Base-by-base conservation (phyloP, 75 land plant species). In the Pinus albicaulis region DNA sequence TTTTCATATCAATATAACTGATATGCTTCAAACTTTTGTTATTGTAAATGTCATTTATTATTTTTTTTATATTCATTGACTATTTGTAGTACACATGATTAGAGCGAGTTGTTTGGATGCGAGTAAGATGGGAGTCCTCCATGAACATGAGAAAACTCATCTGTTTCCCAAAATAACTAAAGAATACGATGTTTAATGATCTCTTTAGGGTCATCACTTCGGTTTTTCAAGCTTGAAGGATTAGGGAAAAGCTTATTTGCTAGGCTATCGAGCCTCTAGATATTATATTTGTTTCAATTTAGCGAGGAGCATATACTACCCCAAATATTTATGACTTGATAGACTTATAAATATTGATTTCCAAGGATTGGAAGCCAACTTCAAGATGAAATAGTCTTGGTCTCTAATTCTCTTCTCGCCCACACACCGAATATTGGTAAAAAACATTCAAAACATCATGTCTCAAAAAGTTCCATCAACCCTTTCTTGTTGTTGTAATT, bases 141-240 rank as follows among this genome's bases (percentile, higher is more conserved):
- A 92, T 55, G 86, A 79, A 78, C 5, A 92, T 80, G 2, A 92
- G 86, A 5, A 92, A 90, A 16, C 94, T 92, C 23, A 79, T 92
- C 76, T 80, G 78, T 66, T 92, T 90, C 78, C 92, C 87, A 78
- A 92, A 92, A 76, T 89, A 92, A 13, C 92, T 92, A 36, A 76
- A 84, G 19, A 89, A 56, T 6, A 80, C 89, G 48, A n/a, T 92
- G 94, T 55, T 89, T 28, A 31, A 92, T 87, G 55, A 89, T 82
- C 71, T 92, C 92, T 4, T 91, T 86, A 2, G 83, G 80, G 5
- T 88, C 89, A 5, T 89, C 94, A 57, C 74, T 87, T 36, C 91
- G 62, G 23, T 84, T 81, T 25, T 76, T 70, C 76, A 89, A 77
- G 0, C 77, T 80, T 13, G 69, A 57, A 12, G 88, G 78, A 57